Evolutionary conservation across 2,329 filamentous ascomycete species (phyloP), one percentile per base, ranked within the genome.

Genomic region (Dothideomycetidae sp.): DNA sequence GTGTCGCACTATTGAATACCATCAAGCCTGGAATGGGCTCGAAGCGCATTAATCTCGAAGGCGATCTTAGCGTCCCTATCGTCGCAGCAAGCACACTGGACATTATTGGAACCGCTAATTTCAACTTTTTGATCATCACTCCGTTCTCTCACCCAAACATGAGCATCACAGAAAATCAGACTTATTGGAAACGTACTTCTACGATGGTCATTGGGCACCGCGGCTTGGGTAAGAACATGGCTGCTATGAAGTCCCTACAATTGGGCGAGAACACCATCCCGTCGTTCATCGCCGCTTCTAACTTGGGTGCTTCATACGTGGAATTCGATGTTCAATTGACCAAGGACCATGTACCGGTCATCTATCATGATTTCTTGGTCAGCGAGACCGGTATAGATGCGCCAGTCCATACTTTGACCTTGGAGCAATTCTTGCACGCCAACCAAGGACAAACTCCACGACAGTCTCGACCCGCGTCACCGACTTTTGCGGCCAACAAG

Each of bases 351-450:
- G 85, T 98, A 1, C 90, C 90, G 0, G 88, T 98, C 46, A 93
- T 98, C 51, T 98, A 98, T 54, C 90, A 98, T 54, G 90, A 98
- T 57, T 98, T 98, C 53, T 68, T 96, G 10, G 90, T 98, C 55
- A 93, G 85, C 53, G 90, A 98, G 60, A 96, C 90, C 0, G 90
- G 92, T 7, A 90, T 94, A 37, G 90, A 98, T 53, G 90, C 90
- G 0, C 90, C 90, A 0, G 88, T 98, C 2, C 90, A 98, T 54
- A 93, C 84, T 0, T 66, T 98, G 45, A 98, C 90, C 0, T 63
- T 96, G 3, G 88, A 98, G 53, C 90, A 94, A 66, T 96, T 96
- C 53, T 69, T 96, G 13, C 84, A 93, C 54, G 78, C 93, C 49
- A 86, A 84, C 47, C 61, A 75, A 51, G 66, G 62, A 44, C 54